phyloP scores from a whole-genome alignment of 257 asterid genomes.

The Solanum habrochaites region DNA sequence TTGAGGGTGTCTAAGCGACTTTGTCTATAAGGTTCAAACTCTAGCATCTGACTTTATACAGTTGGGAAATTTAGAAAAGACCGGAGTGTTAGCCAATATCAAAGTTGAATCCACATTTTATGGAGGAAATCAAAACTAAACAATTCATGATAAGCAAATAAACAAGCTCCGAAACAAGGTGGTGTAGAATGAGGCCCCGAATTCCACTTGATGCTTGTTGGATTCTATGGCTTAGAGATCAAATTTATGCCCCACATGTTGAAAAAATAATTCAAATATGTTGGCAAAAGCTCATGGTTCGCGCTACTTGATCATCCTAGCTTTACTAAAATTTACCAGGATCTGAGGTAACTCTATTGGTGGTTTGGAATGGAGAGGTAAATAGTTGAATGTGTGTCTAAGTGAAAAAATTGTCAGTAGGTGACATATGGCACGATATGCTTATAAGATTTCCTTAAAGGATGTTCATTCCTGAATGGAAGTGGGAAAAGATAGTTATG shows the following conservation, averaged over 20 bases:
- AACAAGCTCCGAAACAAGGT: background rate
- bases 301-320: background rate
- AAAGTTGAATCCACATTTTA: background rate
- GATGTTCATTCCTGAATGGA: background rate
- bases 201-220: background rate
- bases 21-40: background rate
- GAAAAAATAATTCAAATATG: background rate
- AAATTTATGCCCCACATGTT: background rate
- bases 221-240: background rate
- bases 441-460: background rate
- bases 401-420: background rate
- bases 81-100: too few relatives aligned
- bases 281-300: background rate
- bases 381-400: background rate
- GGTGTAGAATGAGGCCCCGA: background rate
- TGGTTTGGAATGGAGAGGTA: background rate
- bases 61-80: background rate
- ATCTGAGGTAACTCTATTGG: background rate
- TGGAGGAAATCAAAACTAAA: background rate
- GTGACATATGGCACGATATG: background rate
- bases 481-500: background rate
- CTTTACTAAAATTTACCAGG: background rate
- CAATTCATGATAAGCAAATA: background rate
- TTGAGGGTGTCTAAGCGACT: background rate
- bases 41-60: background rate